Conservation (phyloP, 2,329 filamentous ascomycete genomes). For the Catunica adiposa region DNA sequence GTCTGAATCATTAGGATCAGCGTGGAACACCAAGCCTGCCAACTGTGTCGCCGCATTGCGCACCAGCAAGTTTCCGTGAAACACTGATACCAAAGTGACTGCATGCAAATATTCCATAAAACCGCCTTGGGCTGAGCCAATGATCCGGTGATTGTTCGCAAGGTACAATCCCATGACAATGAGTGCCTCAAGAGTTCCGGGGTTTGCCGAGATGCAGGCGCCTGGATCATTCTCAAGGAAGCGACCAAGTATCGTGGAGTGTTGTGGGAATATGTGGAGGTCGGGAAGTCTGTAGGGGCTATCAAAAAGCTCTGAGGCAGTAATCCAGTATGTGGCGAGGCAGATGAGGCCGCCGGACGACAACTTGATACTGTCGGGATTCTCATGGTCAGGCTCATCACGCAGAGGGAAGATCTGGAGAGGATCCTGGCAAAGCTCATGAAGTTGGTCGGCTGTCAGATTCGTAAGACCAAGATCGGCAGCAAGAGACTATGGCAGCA, state of each 20-base stretch:
- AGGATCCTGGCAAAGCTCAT: constrained; percentile 27
- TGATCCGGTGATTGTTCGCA: constrained; percentile 31
- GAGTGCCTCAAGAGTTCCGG: constrained; percentile 42
- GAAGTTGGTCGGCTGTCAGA: constrained; percentile 30
- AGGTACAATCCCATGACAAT: constrained; percentile 44
- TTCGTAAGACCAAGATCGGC: constrained; percentile 41
- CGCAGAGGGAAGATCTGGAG: constrained; percentile 30
- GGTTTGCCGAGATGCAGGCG: constrained; percentile 30
- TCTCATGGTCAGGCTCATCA: constrained; percentile 28
- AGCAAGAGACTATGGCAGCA: constrained; percentile 38
- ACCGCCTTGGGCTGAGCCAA: constrained; percentile 23
- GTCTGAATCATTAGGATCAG: constrained; percentile 41
- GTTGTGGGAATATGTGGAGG: constrained; percentile 44
- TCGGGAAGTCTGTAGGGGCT: constrained; percentile 36
- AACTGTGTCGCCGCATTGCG: constrained; percentile 38
- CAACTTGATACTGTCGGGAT: constrained; percentile 36
- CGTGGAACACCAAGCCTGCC: constrained; percentile 38
- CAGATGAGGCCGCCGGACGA: constrained; percentile 43
- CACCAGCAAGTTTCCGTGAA: constrained; percentile 37
- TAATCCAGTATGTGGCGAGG: constrained; percentile 44
- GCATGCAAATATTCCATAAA: constrained; percentile 47
- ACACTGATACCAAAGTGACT: constrained; percentile 39
- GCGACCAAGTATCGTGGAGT: constrained; percentile 34
- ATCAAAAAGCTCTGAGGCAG: constrained; percentile 44
- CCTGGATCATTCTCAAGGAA: constrained; percentile 38